Evolutionary conservation across 495 filamentous ascomycete genomes (phyloP), one percentile per base, ranked within the genome.

Genomic region (Hapsidospora chrysogenum): DNA sequence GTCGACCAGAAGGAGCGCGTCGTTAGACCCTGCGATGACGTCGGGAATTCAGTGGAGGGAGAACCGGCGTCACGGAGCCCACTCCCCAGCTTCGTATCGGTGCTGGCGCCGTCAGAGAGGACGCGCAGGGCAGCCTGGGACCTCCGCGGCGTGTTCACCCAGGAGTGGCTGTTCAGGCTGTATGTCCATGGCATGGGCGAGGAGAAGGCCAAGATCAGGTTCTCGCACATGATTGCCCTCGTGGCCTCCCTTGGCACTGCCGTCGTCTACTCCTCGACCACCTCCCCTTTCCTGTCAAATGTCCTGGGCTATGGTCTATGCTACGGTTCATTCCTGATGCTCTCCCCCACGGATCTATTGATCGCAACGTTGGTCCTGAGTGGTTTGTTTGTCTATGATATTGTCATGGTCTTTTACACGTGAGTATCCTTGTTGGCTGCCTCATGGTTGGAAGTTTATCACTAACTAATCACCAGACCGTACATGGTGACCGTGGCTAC

Each of bases 381-480:
- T 2, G 80, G 77, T 0, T 62, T 97, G 11, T 96, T 96, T 52
- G 66, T 87, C 45, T 97, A 97, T 46, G 89, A 97, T 45, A 87
- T 97, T 35, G 79, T 85, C 49, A 92, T 96, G 58, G 89, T 97
- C 35, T 97, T 95, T 50, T 97, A 81, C 53, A 97, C 89, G 62
- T 72, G 51, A 48, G 66, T 56, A 8, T 25, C 16, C 28, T 13
- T 7, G n/a, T 29, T 15, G n/a, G n/a, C n/a, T n/a, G n/a, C n/a
- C n/a, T 21, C 7, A n/a, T 40, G 29, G 4, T 20, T 4, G 19
- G 23, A 26, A 26, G 23, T n/a, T 17, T 17, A n/a, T n/a, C n/a
- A n/a, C n/a, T n/a, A n/a, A n/a, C n/a, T n/a, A n/a, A 11, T 28
- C 1, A 25, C 15, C 17, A 67, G 63, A 0, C 89, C 89, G 1